These are phyloP conservation scores for Nemania serpens DNA, from an alignment of 2,329 filamentous ascomycete genomes.

Conservation along the genomic window DNA sequence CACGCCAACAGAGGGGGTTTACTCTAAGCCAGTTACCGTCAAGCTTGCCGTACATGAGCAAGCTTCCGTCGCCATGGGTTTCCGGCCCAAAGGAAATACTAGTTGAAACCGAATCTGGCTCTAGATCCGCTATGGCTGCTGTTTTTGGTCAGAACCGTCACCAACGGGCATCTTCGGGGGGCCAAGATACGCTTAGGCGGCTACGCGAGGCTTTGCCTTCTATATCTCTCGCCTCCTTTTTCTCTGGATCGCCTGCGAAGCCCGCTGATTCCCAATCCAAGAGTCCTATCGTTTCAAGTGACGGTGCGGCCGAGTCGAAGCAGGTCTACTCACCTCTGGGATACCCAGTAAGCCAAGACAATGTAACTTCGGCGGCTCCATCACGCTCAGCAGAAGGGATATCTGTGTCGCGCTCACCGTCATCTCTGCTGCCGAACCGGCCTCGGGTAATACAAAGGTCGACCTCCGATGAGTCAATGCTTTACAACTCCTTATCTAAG, in stretches of 20 bases:
- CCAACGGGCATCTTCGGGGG: constrained; percentile 58
- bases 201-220: constrained; percentile 63
- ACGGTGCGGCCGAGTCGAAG: constrained; percentile 29
- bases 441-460: constrained; percentile 58
- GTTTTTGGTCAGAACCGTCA: constrained; percentile 54
- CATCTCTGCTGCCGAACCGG: constrained; percentile 32
- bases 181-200: constrained; percentile 61
- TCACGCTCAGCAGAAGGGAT: constrained; percentile 17
- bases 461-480: constrained; percentile 77
- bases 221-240: constrained; percentile 54
- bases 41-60: constrained; percentile 25
- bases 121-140: constrained; percentile 48
- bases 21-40: constrained; percentile 38
- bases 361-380: constrained; percentile 11
- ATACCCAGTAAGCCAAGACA: constrained; percentile 15
- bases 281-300: constrained; percentile 29
- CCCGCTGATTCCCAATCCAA: constrained; percentile 30
- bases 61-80: constrained; percentile 47
- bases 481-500: constrained; percentile 75
- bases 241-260: constrained; percentile 44
- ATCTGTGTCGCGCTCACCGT: constrained; percentile 30
- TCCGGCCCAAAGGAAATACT: constrained; percentile 47
- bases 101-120: constrained; percentile 38
- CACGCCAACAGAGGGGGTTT: constrained; percentile 36
- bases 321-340: constrained; percentile 18